phyloP scores from a whole-genome alignment of 257 asterid genomes.

The Mitragyna speciosa region DNA sequence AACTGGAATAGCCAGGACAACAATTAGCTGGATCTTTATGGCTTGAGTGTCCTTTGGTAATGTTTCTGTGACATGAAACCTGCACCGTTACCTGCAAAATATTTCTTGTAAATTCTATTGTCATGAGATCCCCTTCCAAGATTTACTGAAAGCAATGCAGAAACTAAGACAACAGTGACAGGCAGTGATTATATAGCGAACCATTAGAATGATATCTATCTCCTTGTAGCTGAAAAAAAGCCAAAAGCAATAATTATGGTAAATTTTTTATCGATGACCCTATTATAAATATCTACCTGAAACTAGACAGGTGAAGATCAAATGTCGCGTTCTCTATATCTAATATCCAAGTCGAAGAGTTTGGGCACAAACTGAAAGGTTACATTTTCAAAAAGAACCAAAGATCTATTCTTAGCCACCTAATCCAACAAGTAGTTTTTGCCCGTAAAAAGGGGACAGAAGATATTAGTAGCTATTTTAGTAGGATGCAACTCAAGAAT shows the following conservation, averaged over 20 bases:
- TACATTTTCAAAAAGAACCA: not conserved
- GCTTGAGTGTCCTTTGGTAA: conserved; percentile 52
- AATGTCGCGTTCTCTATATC: not conserved
- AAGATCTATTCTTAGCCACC: not conserved
- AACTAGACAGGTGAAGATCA: not conserved
- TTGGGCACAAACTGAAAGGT: not conserved
- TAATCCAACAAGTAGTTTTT: conserved; percentile 2
- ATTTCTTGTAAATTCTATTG: conserved; percentile 16
- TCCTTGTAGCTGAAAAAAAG: not conserved
- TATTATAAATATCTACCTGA: not conserved
- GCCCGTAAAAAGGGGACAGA: not conserved
- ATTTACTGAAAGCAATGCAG: not conserved
- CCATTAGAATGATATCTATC: not conserved
- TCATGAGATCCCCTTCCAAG: not conserved
- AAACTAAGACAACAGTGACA: not conserved
- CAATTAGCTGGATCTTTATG: conserved; percentile 51
- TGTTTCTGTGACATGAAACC: conserved; percentile 54
- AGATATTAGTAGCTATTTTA: not conserved
- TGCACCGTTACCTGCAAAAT: conserved; percentile 39
- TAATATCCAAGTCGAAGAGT: not conserved
- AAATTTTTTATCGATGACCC: not conserved
- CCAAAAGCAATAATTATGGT: not conserved
- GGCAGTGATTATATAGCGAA: not conserved
- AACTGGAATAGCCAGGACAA: no score
- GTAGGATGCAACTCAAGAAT: not conserved